phyloP scores from a whole-genome alignment of 495 filamentous ascomycete species.

The Penicillium tannophilum region DNA sequence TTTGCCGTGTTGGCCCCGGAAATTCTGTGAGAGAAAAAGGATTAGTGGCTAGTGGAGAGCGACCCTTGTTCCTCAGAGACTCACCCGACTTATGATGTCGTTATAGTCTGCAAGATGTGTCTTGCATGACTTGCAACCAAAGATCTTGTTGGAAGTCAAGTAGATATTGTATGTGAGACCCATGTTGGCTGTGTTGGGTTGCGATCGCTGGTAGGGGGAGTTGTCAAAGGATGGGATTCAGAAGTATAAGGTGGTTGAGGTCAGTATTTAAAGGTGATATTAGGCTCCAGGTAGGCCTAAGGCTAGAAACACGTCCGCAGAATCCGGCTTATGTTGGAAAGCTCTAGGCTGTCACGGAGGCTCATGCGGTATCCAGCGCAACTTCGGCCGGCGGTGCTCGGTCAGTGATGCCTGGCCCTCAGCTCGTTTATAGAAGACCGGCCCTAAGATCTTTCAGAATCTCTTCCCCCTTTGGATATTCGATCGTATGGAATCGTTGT shows the following conservation, averaged over 20 bases:
- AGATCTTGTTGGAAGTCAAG: conserved; percentile 85
- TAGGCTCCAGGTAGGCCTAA: neutral
- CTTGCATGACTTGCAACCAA: conserved; percentile 95
- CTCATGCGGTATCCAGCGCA: neutral
- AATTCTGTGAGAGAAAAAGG: conserved; percentile 65
- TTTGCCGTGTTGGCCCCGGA: conserved; percentile 98
- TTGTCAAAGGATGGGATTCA: neutral
- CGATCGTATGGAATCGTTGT: neutral
- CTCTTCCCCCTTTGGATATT: neutral
- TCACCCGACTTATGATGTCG: conserved; percentile 91
- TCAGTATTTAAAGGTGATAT: neutral
- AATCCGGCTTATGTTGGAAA: neutral
- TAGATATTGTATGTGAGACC: conserved; percentile 96
- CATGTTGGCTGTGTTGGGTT: conserved; percentile 56
- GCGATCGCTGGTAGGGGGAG: neutral
- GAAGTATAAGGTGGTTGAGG: neutral
- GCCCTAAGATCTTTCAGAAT: neutral
- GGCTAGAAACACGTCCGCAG: neutral
- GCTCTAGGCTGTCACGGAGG: neutral
- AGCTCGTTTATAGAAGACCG: neutral
- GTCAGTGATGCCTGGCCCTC: conserved; percentile 6
- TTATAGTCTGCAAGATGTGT: conserved; percentile 93
- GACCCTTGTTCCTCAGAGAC: conserved; percentile 17
- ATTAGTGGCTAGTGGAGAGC: neutral
- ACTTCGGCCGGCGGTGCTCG: conserved; percentile 6